Base-by-base conservation (phyloP, 1,139 yeast genomes). In the Scheffersomyces cryptocercus region DNA sequence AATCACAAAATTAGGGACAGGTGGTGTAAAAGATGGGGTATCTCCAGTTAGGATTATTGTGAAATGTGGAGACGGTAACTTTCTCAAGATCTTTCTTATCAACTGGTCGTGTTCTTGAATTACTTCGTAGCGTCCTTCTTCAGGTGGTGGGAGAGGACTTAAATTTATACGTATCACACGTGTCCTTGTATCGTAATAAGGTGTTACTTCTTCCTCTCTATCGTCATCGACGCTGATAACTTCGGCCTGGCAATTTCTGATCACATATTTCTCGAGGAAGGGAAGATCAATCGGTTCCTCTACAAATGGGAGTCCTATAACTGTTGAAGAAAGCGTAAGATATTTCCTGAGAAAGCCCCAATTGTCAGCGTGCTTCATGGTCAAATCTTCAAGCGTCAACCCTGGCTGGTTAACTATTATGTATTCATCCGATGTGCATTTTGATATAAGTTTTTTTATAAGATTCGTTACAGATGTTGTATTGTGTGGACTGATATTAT, bases 381-480 rank as follows among this genome's bases (percentile, higher is more conserved):
- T 68, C 46, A 88, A 68, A 61, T 88, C 96, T n/a, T 66, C 65
- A 40, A 75, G 65, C 2, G 63, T 62, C 42, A 88, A 61, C 0
- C 95, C 95, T 0, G 96, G 96, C 37, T 81, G 81, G 55, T 86
- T 79, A 1, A 88, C 70, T 12, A 88, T 62, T 2, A 89, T 55
- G 53, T 85, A 86, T 0, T 84, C 86, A 58, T 88, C 87, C 0
- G 91, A 79, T 1, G 82, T 67, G 56, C 96, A 89, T 35, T 75
- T 72, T 3, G 82, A 79, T 11, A 84, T 64, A 33, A 81, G 60
- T 43, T 77, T 70, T 41, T 75, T 70, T 12, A 82, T 56, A 46
- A 82, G 58, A 37, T 70, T 70, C 30, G 75, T 69, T 10, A 79
- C 81, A 0, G 53, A 46, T 3, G 65, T 53, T 20, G 48, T 51